phyloP scores from a whole-genome alignment of 2,329 filamentous ascomycete genomes.

The Hypoxylon sp. region DNA sequence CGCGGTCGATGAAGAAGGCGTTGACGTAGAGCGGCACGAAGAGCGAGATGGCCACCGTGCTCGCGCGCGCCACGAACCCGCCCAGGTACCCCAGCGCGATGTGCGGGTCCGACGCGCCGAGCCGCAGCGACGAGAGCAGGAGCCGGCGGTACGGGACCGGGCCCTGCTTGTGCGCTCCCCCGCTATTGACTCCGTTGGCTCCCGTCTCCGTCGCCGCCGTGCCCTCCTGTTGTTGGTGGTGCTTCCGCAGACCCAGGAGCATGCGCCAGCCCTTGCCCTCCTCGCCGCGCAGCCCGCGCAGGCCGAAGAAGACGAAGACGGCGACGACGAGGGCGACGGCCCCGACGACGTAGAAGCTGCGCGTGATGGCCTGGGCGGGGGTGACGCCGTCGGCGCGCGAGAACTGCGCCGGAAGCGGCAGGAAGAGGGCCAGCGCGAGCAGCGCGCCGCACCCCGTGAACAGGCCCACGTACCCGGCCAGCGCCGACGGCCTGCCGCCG shows the following conservation, averaged over 20 bases:
- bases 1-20: conserved; percentile 83
- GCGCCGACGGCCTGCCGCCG: conserved; percentile 60
- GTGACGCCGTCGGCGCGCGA: conserved; percentile 73
- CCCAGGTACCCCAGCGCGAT: conserved; percentile 91
- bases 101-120: conserved; percentile 77
- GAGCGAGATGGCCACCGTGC: conserved; percentile 91
- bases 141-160: conserved; percentile 66
- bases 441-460: conserved; percentile 93
- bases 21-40: conserved; percentile 96
- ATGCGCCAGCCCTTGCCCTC: conserved; percentile 76
- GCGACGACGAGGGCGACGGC: conserved; percentile 75
- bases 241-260: conserved; percentile 55
- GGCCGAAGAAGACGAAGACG: conserved; percentile 78
- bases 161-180: not conserved
- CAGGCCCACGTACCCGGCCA: conserved; percentile 90
- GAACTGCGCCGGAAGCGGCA: conserved; percentile 86
- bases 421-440: conserved; percentile 80
- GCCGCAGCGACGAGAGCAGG: conserved; percentile 67
- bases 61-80: conserved; percentile 93
- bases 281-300: conserved; percentile 74
- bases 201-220: not conserved
- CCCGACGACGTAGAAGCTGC: conserved; percentile 89
- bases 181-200: not conserved
- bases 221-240: no score
- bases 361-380: conserved; percentile 75